Conservation (phyloP, 371 early-diverging fungal genomes). For the Mucor racemosus region DNA sequence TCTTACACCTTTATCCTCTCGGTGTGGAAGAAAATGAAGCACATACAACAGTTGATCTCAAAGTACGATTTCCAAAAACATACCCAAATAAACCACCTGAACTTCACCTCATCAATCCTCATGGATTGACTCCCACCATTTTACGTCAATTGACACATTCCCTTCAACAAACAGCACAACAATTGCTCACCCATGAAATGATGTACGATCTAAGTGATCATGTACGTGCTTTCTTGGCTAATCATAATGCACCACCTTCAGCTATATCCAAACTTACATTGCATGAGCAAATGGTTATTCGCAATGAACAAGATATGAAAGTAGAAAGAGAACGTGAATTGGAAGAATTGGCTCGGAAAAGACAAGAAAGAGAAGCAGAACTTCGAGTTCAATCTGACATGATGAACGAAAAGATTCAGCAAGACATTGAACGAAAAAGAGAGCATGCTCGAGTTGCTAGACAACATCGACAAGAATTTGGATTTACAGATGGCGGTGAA, state of each 20-base stretch:
- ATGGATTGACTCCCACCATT: slow-evolving; percentile 60
- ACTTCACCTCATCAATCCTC: slow-evolving; percentile 57
- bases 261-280: slow-evolving; percentile 60
- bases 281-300: slow-evolving; percentile 66
- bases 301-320: slow-evolving; percentile 60
- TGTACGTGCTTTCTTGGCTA: slow-evolving; percentile 68
- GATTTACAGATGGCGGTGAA: slow-evolving; percentile 33
- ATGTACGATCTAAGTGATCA: slow-evolving; percentile 72
- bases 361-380: slow-evolving; percentile 51
- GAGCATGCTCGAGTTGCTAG: slow-evolving; percentile 46
- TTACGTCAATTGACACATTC: slow-evolving; percentile 49
- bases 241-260: slow-evolving; percentile 61
- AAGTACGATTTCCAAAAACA: slow-evolving; percentile 68
- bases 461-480: slow-evolving; percentile 37
- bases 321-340: slow-evolving; percentile 48
- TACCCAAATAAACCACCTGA: slow-evolving; percentile 77
- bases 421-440: slow-evolving; percentile 54
- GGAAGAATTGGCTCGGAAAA: slow-evolving; percentile 43
- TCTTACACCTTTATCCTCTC: slow-evolving; percentile 59
- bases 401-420: slow-evolving; percentile 60
- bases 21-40: slow-evolving; percentile 61
- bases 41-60: slow-evolving; percentile 59
- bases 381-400: slow-evolving; percentile 58
- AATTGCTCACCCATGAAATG: slow-evolving; percentile 74
- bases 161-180: slow-evolving; percentile 50